phyloP scores from a whole-genome alignment of 345 rosid species.

The Linum trigynum region DNA sequence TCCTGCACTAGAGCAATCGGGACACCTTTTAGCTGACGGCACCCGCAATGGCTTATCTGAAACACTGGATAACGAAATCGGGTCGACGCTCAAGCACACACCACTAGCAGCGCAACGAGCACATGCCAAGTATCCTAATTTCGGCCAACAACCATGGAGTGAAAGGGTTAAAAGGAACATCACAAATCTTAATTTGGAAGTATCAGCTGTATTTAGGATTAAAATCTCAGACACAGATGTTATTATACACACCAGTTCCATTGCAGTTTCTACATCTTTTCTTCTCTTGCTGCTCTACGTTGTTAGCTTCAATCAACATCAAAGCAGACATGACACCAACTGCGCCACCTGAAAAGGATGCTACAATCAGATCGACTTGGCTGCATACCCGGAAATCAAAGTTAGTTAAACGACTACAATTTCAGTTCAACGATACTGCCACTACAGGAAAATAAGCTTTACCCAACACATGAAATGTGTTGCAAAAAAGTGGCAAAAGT shows the following conservation, averaged over 20 bases:
- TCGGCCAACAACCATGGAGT: constrained; percentile 2
- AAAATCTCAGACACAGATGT: constrained; percentile 5
- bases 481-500: too few relatives aligned
- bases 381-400: constrained; percentile 34
- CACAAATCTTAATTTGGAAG: too few relatives aligned
- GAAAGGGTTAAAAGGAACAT: not conserved
- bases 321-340: constrained; percentile 96
- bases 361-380: constrained; percentile 95
- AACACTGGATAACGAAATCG: constrained; percentile 39
- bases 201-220: too few relatives aligned
- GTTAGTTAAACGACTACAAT: not conserved
- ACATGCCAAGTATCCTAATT: constrained; percentile 89
- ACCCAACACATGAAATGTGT: too few relatives aligned
- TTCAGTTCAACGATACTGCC: not conserved
- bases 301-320: constrained; percentile 84
- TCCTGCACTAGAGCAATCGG: constrained; percentile 84
- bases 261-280: constrained; percentile 90
- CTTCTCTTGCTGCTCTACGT: constrained; percentile 87
- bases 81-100: constrained; percentile 51
- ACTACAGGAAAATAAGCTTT: too few relatives aligned
- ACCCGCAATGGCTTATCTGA: constrained; percentile 39
- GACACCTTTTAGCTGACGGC: constrained; percentile 60
- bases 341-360: constrained; percentile 93
- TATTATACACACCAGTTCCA: constrained; percentile 60
- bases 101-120: constrained; percentile 88